Base-by-base conservation (phyloP, 768 basidiomycete species). In the Agaricus sinodeliciosus region DNA sequence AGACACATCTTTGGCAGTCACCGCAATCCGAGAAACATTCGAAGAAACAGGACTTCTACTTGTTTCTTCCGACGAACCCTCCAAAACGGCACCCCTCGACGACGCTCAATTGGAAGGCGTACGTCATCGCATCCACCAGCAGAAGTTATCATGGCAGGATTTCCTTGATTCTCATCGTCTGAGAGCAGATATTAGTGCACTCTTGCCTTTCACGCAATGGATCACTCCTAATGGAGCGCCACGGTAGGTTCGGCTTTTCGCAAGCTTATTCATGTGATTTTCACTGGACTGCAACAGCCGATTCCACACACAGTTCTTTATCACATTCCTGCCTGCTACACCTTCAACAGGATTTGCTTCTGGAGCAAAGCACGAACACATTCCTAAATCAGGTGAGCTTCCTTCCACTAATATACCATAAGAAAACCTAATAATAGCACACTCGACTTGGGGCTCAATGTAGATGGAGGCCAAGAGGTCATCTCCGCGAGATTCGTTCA, bases 141-240 rank as follows among this genome's bases (percentile, higher is more conserved):
- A 78, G 59, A 69, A 69, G 52, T 63, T 70, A 25, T 61, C 67
- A 5, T 87, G 87, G 62, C 64, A 69, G 11, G 62, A 72, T 6
- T 87, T 87, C 61, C 72, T 87, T 15, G 58, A 64, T 8, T 62
- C 70, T 16, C 64, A 80, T 54, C 43, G 64, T 9, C 67, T 87
- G 50, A 65, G 62, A 31, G 64, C 77, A 2, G 78, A 81, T 58
- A 57, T 68, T 8, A 61, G 68, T 12, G 67, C 74, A 1, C 67
- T 89, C 16, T 61, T 84, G n/a, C 84, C 84, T 1, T 86, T 89
- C 63, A 87, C 85, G 1, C 73, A 81, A 59, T 89, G 87, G 87
- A 74, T 86, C 47, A 87, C 87, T 1, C 87, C 87, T n/a, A 61
- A 65, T 8, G 74, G 69, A 26, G 59, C 67, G 25, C 75, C 80